A percentile compares a stretch with the other conserved stretches of the same genome.
These are phyloP conservation scores for Barbarea vulgaris DNA, from an alignment of 345 rosid species.

Conservation along the genomic window DNA sequence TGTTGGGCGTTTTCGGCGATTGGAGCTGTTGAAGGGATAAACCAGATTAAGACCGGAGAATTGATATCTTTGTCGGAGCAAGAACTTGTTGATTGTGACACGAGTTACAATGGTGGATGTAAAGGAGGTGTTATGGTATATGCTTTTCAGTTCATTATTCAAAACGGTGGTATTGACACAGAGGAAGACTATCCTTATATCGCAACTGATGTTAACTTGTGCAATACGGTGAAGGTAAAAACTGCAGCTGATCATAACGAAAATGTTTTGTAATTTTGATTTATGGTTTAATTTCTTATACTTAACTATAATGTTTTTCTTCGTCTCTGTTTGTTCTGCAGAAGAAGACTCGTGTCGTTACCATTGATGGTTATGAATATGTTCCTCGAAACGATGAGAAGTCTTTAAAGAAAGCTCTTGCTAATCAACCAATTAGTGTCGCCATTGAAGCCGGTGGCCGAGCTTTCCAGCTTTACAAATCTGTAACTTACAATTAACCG, in stretches of 20 bases:
- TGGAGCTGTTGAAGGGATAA: slow-evolving; percentile 81
- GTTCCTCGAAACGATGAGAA: slow-evolving; percentile 67
- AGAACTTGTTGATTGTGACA: slow-evolving; percentile 80
- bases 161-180: slow-evolving; percentile 70
- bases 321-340: background rate
- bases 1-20: slow-evolving; percentile 88
- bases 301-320: too few relatives aligned
- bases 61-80: slow-evolving; percentile 67
- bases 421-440: slow-evolving; percentile 71
- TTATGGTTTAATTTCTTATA: background rate
- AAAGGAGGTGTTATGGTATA: slow-evolving; percentile 82
- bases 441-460: slow-evolving; percentile 46
- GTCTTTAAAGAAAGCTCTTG: slow-evolving; percentile 70
- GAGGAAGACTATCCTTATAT: slow-evolving; percentile 70
- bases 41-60: slow-evolving; percentile 71
- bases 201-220: slow-evolving; percentile 45
- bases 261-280: background rate
- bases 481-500: slow-evolving; percentile 5
- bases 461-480: slow-evolving; percentile 37
- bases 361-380: slow-evolving; percentile 68
- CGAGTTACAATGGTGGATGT: slow-evolving; percentile 60
- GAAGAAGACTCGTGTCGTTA: slow-evolving; percentile 74
- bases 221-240: slow-evolving; percentile 59
- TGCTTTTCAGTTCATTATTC: slow-evolving; percentile 61
- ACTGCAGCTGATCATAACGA: background rate